Base-by-base conservation (phyloP, 768 basidiomycete genomes). In the Calocybe indica region DNA sequence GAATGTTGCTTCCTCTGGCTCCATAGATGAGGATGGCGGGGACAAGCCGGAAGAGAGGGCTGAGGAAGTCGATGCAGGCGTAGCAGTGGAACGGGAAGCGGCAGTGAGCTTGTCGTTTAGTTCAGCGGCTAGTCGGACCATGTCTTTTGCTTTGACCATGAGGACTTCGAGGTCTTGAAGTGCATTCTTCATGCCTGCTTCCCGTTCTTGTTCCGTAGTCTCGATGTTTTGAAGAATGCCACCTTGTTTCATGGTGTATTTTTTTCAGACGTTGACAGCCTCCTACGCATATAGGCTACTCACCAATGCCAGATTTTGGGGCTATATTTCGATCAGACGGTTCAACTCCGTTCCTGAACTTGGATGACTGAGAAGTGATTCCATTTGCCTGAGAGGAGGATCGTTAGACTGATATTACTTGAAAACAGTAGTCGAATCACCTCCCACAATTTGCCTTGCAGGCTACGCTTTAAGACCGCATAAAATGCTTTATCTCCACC, bases 401-500 rank as follows among this genome's bases (percentile, higher is more conserved):
- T 22, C 22, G 22, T 22, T 22, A 22, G 22, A 22, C 22, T 22
- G 22, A 22, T 22, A 22, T 22, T 22, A 22, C 22, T 22, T 22
- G 22, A 22, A 22, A 22, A 22, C 22, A 22, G 4, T 22, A 22
- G 22, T 22, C 14, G 6, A 56, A 56, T 22, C 37, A 79, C 80
- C 72, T 87, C 82, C 93, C 93, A 95, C 33, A 75, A 77, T 60
- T 83, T 90, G 5, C 75, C 71, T 52, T 79, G 74, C 42, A 95
- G 59, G 38, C 82, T 78, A 13, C 79, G 73, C 63, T 86, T 90
- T 34, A 97, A 71, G 8, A 78, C 74, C 12, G 78, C 70, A 63
- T 99, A 97, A 54, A 92, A 87, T 1, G 76, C 55, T 63, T 87
- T 87, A 61, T 88, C 92, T 0, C 94, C 94, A 3, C 94, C 92